Base-by-base conservation (phyloP, 257 asterid species). In the Lavandula angustifolia region DNA sequence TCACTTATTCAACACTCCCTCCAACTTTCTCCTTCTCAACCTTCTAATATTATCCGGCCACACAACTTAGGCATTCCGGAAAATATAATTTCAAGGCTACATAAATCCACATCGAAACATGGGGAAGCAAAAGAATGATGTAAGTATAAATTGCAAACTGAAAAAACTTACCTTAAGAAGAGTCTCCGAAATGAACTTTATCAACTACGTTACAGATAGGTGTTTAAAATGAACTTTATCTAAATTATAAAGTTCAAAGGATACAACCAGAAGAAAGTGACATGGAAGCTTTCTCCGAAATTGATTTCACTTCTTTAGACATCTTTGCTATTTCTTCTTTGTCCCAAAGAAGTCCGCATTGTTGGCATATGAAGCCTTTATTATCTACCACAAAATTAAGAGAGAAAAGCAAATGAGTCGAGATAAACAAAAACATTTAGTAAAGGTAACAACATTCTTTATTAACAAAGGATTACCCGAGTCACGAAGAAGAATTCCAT, bases 261-360 rank as follows among this genome's bases (percentile, higher is more conserved):
- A 89, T 92, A 84, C 97, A 7, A 40, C 86, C 92, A 63, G 80
- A 64, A 65, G 88, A 77, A 64, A 82, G 78, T 35, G 69, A 69
- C 37, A 18, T 7, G 35, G 87, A 84, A 72, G 88, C 92, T 76
- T 74, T 80, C 42, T 86, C 90, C 7, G 84, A 81, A 54, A 87
- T 61, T 56, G 70, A 60, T 62, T 79, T 76, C 66, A 87, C 67
- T 76, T 90, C 89, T 71, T 43, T 56, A 11, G 71, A 61, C 34
- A 80, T 64, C 66, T 16, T 63, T 62, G 62, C 70, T 53, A 87
- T 72, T 72, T 94, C 99, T 76, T 87, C 97, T 79, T 76, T 79
- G 62, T 79, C 92, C 69, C 97, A 75, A 64, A 85, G 77, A 67
- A 78, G 85, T 61, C 97, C 99, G 82, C 99, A 94, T 12, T 67